Conservation (phyloP, 805 yeast species). For the Phaffomyces opuntiae region DNA sequence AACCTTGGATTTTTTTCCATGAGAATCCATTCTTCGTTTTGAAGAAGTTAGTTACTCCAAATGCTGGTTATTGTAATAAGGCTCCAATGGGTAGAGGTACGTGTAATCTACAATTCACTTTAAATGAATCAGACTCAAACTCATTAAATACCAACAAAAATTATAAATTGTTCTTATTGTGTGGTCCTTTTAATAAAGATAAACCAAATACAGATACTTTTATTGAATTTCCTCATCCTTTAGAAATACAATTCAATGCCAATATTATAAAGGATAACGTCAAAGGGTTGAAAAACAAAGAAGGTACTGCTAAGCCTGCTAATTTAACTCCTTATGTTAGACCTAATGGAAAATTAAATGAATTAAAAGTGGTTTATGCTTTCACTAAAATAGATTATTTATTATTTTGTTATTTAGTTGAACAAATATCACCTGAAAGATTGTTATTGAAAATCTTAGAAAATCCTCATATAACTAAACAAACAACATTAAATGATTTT, state of each 20-base stretch:
- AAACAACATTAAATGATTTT: constrained; percentile 44
- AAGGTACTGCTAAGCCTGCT: constrained; percentile 79
- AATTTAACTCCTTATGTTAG: constrained; percentile 53
- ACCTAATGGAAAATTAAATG: constrained; percentile 29
- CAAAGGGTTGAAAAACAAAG: constrained; percentile 68
- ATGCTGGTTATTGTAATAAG: constrained; percentile 37
- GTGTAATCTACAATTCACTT: constrained; percentile 33
- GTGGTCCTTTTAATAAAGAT: constrained; percentile 37
- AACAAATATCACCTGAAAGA: constrained; percentile 33
- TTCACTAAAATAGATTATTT: constrained; percentile 45
- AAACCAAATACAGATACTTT: constrained; percentile 24
- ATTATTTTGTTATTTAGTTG: constrained; percentile 54
- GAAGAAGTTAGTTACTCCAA: constrained; percentile 38
- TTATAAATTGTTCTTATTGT: constrained; percentile 42
- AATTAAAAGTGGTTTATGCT: constrained; percentile 49
- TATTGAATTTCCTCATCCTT: constrained; percentile 64
- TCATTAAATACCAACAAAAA: constrained; percentile 27
- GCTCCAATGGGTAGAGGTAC: constrained; percentile 41
- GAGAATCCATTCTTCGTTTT: constrained; percentile 51
- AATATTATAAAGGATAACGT: constrained; percentile 43
- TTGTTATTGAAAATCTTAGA: constrained; percentile 34
- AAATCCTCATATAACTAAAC: constrained; percentile 46
- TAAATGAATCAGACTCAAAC: constrained; percentile 36
- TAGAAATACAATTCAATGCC: constrained; percentile 60
- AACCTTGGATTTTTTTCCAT: constrained; percentile 41